Base-by-base conservation (phyloP, 495 filamentous ascomycete species). In the Cenococcum geophilum region DNA sequence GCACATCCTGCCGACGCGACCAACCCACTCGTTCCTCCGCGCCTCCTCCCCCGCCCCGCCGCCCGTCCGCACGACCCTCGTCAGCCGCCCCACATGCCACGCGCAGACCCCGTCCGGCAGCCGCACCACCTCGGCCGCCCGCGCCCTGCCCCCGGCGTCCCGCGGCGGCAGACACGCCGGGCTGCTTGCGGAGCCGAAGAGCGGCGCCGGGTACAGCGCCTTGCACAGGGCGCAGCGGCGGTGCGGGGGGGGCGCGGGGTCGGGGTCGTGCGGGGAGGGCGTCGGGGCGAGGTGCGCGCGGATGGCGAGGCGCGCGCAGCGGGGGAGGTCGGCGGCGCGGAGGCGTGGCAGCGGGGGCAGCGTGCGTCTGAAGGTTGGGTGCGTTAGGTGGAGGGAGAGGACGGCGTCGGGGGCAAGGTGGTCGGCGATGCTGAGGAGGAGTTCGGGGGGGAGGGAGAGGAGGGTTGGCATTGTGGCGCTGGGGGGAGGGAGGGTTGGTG, bases 201-300 rank as follows among this genome's bases (percentile, higher is more conserved):
- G 50, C 11, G 14, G 0, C 9, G 42, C 9, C 4, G 68, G 64
- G 22, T 65, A 65, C 16, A 47, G 22, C 1, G 49, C 27, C 47
- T 67, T 70, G 62, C 68, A 70, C 51, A 67, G 62, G 11, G 61
- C 42, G 42, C 68, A 70, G 42, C 64, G 60, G 3, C 59, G 48
- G 27, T 48, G 61, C 11, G 37, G 42, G n/a, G 45, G 62, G 1
- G 45, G 43, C n/a, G n/a, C n/a, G n/a, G n/a, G n/a, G n/a, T n/a
- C n/a, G n/a, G n/a, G n/a, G n/a, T n/a, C n/a, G n/a, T n/a, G n/a
- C n/a, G n/a, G n/a, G n/a, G n/a, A n/a, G 5, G 47, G 42, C 9
- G 57, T 32, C 25, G 60, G 49, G 54, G 6, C n/a, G 10, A 62
- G 59, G 49, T 65, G 63, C 1, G 57, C 52, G 1, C 58, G 64